Conservation (phyloP, 108 stramenopile species). For the Cylindrotheca fusiformis region DNA sequence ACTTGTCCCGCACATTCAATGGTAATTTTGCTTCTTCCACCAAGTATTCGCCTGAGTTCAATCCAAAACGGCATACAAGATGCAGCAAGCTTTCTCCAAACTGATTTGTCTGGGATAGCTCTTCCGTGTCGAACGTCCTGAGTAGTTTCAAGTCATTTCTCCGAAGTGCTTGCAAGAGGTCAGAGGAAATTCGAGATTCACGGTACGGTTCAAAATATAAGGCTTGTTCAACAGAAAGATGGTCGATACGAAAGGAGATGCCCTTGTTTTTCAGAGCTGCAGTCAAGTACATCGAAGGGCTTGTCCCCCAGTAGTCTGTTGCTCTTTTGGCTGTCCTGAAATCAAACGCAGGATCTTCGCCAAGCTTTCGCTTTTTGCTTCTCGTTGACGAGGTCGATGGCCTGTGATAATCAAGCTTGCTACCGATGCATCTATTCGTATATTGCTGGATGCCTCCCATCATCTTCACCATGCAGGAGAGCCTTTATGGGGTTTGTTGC, state of each 20-base stretch:
- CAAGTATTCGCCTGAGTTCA: constrained; percentile 34
- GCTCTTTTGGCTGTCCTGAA: not conserved
- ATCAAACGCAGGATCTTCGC: not conserved
- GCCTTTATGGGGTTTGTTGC: no score
- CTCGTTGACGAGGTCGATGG: no score
- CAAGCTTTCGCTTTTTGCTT: not conserved
- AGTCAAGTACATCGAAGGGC: not conserved
- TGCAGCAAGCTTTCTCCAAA: constrained; percentile 83
- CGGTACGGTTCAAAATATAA: constrained; percentile 23
- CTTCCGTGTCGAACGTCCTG: not conserved
- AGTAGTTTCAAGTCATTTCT: constrained; percentile 2
- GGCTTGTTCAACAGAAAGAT: not conserved
- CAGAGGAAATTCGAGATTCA: constrained; percentile 10
- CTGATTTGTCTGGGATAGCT: constrained; percentile 37
- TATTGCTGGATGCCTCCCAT: no score
- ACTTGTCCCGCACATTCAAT: constrained; percentile 61
- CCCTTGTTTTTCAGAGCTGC: not conserved
- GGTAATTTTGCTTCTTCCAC: constrained; percentile 38
- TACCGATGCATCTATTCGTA: no score
- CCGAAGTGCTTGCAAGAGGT: constrained; percentile 9
- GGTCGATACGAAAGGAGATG: not conserved
- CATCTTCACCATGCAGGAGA: no score
- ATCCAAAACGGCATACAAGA: constrained; percentile 64
- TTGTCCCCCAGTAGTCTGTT: not conserved
- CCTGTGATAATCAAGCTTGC: no score